A percentile compares a stretch with the other conserved stretches of the same genome.
These are phyloP conservation scores for Vickermania spadyakhi DNA, from an alignment of 208 protist genomes.

Conservation along the genomic window DNA sequence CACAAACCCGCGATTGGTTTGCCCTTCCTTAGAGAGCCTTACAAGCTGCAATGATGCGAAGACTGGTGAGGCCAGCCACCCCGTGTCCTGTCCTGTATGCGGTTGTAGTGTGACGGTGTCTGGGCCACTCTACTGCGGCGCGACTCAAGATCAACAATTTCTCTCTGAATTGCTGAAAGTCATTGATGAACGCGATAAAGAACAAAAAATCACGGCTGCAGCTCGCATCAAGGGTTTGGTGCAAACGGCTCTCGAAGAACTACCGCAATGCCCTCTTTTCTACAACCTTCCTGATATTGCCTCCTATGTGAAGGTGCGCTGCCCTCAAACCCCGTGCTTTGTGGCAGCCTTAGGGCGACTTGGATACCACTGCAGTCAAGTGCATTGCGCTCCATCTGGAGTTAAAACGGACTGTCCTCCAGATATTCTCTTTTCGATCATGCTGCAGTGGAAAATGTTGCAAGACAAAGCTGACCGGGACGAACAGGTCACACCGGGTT, in stretches of 20 bases:
- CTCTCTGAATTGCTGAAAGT: slow-evolving; percentile 55
- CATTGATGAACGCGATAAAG: slow-evolving; percentile 51
- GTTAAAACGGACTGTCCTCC: slow-evolving; percentile 92
- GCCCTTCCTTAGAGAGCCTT: slow-evolving; percentile 16
- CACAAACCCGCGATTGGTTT: slow-evolving; percentile 32
- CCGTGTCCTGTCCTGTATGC: slow-evolving; percentile 63
- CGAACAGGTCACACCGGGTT: slow-evolving; percentile 7
- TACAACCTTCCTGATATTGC: slow-evolving; percentile 64
- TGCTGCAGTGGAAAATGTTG: slow-evolving; percentile 67
- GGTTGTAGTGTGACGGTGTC: slow-evolving; percentile 64
- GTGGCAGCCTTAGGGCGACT: slow-evolving; percentile 64
- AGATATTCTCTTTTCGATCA: slow-evolving; percentile 70
- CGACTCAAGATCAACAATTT: slow-evolving; percentile 84
- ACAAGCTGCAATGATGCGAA: background rate
- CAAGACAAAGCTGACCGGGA: slow-evolving; percentile 18
- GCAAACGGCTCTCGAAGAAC: slow-evolving; percentile 69
- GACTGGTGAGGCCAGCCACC: background rate
- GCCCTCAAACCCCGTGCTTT: slow-evolving; percentile 61
- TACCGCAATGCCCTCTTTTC: slow-evolving; percentile 85
- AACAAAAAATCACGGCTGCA: slow-evolving; percentile 34
- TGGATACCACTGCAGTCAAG: slow-evolving; percentile 86
- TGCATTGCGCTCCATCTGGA: slow-evolving; percentile 80
- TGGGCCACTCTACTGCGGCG: slow-evolving; percentile 90
- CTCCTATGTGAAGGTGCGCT: slow-evolving; percentile 65
- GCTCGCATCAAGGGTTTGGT: slow-evolving; percentile 84